phyloP scores from a whole-genome alignment of 176 grass and related monocot species.

The maize (Zea mays) region DNA sequence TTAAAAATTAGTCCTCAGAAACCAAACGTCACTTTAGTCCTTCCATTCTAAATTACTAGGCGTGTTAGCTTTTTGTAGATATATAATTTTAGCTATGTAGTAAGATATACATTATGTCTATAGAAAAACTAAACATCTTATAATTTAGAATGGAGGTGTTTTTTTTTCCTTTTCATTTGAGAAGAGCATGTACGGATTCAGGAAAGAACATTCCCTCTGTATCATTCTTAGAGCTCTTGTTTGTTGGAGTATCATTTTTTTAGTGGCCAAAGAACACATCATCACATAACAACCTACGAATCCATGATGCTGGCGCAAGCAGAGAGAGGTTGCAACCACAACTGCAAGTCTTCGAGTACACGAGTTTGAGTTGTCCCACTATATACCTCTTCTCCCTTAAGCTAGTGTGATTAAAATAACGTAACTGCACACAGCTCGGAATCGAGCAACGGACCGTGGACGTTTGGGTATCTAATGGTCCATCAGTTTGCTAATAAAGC shows the following conservation, averaged over 20 bases:
- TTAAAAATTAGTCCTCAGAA: too few species aligned
- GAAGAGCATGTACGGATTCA: background rate
- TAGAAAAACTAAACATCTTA: too few species aligned
- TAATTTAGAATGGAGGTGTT: background rate
- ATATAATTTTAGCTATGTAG: too few species aligned
- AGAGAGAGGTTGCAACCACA: background rate
- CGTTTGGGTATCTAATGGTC: too few species aligned
- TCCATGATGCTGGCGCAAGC: constrained; percentile 29
- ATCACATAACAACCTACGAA: constrained; percentile 20
- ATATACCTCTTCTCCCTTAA: constrained; percentile 41
- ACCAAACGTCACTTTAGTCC: too few species aligned
- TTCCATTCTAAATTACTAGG: too few species aligned
- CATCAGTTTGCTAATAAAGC: too few species aligned
- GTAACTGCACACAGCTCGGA: too few species aligned
- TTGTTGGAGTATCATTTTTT: constrained; percentile 5
- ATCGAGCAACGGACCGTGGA: too few species aligned
- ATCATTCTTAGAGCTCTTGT: background rate
- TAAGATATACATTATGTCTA: too few species aligned
- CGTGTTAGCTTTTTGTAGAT: too few species aligned
- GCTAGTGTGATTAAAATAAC: too few species aligned
- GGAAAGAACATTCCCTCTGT: background rate
- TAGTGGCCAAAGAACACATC: constrained; percentile 1
- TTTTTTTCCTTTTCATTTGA: background rate
- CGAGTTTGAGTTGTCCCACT: constrained; percentile 43
- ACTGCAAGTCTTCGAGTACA: constrained; percentile 30